Evolutionary conservation across 306 rosid species (phyloP), one percentile per base, ranked within the genome.

Genomic region (Vigna radiata): DNA sequence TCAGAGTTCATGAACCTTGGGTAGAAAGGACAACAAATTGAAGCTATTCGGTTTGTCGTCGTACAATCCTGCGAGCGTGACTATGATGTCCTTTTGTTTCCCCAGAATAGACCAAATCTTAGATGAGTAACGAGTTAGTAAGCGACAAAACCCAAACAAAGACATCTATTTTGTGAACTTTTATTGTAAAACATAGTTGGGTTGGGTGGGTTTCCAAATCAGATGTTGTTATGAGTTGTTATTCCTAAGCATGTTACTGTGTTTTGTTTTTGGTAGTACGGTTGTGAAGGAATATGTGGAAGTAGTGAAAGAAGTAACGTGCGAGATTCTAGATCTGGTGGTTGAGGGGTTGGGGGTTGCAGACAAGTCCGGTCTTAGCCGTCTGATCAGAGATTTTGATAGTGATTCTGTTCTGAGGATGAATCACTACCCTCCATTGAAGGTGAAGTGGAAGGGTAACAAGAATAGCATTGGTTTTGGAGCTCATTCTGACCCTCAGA

Each of bases 401-500:
- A 78, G 88, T 61, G 99, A 95, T 81, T 95, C 96, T 1, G 76
- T 92, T 56, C 81, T 92, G 1, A 86, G 99, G 84, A 83, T 95
- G 70, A 95, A 95, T 81, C 96, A 95, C 91, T 95, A 95, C 76
- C 97, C 97, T 70, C 77, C 91, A 0, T 52, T 78, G 44, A 58
- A 76, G 0, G 48, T 5, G 67, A 60, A 59, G 11, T 5, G 31
- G 33, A 59, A 87, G 46, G 74, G 59, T 37, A 70, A 55, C 49
- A 69, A 81, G 43, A 83, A 76, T 25, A 82, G 55, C 47, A 69
- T 95, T 36, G 99, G 99, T 3, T 95, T 95, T 76, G 99, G 99
- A 44, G 99, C 93, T 84, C 99, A 95, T 87, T 92, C 97, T 44
- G 99, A 95, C 84, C 99, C 99, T 87, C 99, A 95, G 89, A 88